phyloP scores from a whole-genome alignment of 257 asterid species.

The Haberlea rhodopensis region DNA sequence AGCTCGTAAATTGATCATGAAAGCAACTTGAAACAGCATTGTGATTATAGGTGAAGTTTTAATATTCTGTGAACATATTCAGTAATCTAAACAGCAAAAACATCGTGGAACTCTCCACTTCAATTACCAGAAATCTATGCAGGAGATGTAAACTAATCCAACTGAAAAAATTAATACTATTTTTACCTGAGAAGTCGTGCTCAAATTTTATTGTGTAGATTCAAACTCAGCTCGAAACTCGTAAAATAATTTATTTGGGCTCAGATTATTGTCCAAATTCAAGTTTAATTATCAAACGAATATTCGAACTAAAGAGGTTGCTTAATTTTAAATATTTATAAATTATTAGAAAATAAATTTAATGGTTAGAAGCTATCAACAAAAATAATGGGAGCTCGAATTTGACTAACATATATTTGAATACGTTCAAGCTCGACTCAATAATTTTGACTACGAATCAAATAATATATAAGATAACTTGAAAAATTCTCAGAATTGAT shows the following conservation, averaged over 20 bases:
- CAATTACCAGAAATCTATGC: not conserved
- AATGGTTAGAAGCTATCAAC: no score
- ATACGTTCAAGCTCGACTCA: not conserved
- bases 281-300: no score
- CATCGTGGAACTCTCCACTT: not conserved
- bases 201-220: no score
- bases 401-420: no score
- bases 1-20: conserved; percentile 17
- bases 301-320: not conserved
- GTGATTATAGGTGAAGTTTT: not conserved
- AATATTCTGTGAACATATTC: not conserved
- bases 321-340: no score
- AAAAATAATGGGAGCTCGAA: not conserved
- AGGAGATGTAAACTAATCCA: not conserved
- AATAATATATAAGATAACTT: not conserved
- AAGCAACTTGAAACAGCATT: not conserved
- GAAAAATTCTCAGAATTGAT: not conserved
- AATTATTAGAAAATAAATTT: no score
- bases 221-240: no score
- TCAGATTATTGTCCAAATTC: not conserved
- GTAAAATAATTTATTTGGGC: not conserved
- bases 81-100: not conserved
- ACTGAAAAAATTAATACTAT: no score
- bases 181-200: not conserved
- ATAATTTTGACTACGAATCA: no score